Conservation (phyloP, 495 filamentous ascomycete genomes). For the Oidiodendron maius region DNA sequence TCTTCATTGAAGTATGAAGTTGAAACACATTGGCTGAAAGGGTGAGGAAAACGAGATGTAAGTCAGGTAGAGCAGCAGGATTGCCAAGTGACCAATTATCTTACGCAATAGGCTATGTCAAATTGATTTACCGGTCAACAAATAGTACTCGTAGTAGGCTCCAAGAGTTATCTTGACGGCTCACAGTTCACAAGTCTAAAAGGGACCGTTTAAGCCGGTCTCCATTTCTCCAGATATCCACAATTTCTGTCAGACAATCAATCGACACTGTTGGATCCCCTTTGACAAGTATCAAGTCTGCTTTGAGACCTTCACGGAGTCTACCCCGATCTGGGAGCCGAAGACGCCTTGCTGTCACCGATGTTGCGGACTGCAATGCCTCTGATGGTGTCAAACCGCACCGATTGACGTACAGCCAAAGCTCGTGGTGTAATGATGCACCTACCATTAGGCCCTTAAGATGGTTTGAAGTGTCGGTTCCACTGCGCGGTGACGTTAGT, state of each 20-base stretch:
- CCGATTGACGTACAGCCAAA: background rate
- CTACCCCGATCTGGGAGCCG: slow-evolving; percentile 29
- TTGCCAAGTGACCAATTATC: too few species aligned
- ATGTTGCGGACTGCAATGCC: slow-evolving; percentile 17
- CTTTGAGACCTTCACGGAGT: slow-evolving; percentile 29
- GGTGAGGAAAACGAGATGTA: too few species aligned
- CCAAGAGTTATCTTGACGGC: too few species aligned
- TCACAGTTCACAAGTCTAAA: too few species aligned
- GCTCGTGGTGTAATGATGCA: background rate
- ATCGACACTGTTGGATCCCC: slow-evolving; percentile 35
- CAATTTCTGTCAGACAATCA: slow-evolving; percentile 25
- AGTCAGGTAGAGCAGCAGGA: too few species aligned
- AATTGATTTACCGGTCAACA: too few species aligned
- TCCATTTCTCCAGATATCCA: slow-evolving; percentile 25
- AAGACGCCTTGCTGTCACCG: slow-evolving; percentile 28
- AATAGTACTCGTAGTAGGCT: too few species aligned
- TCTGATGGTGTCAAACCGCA: slow-evolving; percentile 1
- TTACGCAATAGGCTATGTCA: too few species aligned
- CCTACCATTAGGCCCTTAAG: background rate
- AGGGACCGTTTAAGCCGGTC: too few species aligned
- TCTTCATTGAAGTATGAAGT: too few species aligned
- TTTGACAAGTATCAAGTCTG: slow-evolving; percentile 34
- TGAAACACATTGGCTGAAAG: too few species aligned
- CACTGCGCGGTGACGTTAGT: background rate
- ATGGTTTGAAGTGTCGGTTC: background rate